These are phyloP conservation scores for Thermoascus crustaceus DNA, from an alignment of 2,329 filamentous ascomycete genomes.

Conservation along the genomic window DNA sequence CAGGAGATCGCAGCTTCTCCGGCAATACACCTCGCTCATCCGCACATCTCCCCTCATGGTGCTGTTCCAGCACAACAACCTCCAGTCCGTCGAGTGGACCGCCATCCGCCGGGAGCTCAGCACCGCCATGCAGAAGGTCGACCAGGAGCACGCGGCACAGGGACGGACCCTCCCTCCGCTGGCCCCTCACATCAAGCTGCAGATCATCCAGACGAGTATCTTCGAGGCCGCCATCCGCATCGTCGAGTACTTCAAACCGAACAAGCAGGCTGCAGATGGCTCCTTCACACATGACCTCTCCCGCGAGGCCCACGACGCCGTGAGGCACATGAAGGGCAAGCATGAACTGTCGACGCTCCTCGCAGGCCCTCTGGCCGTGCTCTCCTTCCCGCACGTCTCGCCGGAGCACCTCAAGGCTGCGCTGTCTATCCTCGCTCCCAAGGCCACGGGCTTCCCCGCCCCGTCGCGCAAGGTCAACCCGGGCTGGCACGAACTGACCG, in stretches of 20 bases:
- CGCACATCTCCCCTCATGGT: constrained; percentile 78
- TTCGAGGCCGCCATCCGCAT: constrained; percentile 77
- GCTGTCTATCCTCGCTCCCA: constrained; percentile 67
- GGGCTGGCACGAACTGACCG: constrained; percentile 68
- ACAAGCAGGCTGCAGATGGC: constrained; percentile 18
- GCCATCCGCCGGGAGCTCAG: constrained; percentile 62
- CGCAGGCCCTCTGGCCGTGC: constrained; percentile 68
- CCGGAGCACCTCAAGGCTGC: constrained; percentile 77
- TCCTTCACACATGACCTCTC: constrained; percentile 53
- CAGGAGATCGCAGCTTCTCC: constrained; percentile 81
- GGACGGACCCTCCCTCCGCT: constrained; percentile 38
- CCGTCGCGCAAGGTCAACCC: constrained; percentile 69
- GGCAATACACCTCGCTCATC: constrained; percentile 80
- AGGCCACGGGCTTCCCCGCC: constrained; percentile 63
- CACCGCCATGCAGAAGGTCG: constrained; percentile 54
- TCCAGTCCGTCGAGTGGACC: constrained; percentile 66
- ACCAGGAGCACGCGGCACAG: constrained; percentile 57
- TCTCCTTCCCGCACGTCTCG: constrained; percentile 75
- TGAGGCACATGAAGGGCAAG: constrained; percentile 43
- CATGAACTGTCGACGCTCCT: constrained; percentile 67
- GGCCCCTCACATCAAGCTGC: constrained; percentile 60
- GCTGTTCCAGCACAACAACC: constrained; percentile 75
- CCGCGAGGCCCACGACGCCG: constrained; percentile 43
- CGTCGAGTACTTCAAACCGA: constrained; percentile 69
- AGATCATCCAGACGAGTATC: constrained; percentile 83